phyloP scores from a whole-genome alignment of 106 monocot genomes.

The Allium cepa region DNA sequence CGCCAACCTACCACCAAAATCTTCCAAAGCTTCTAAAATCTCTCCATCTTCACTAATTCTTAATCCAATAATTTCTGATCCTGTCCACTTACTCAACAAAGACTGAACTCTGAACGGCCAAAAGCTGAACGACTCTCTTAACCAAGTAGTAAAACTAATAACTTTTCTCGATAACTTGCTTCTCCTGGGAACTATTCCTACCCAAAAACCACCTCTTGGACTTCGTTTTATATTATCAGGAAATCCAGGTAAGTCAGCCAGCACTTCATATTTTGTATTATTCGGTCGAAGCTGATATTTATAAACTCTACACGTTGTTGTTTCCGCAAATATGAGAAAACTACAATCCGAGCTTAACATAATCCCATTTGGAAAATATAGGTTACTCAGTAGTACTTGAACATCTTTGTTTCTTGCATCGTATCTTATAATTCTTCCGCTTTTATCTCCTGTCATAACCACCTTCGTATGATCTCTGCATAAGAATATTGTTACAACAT shows the following conservation, averaged over 20 bases:
- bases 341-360: conserved; percentile 34
- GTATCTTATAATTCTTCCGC: conserved; percentile 62
- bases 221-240: conserved; percentile 71
- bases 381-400: conserved; percentile 26
- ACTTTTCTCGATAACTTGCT: conserved; percentile 6
- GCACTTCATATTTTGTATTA: conserved; percentile 15
- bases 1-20: conserved; percentile 8
- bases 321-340: conserved; percentile 51
- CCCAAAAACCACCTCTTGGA: conserved; percentile 63
- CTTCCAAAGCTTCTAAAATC: conserved; percentile 28
- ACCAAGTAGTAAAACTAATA: conserved; percentile 18
- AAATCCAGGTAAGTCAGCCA: conserved; percentile 36
- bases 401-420: conserved; percentile 28
- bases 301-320: conserved; percentile 32
- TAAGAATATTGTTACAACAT: neutral
- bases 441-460: conserved; percentile 42
- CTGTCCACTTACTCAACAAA: neutral
- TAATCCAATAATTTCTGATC: conserved; percentile 21
- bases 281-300: conserved; percentile 38
- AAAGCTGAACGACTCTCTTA: neutral
- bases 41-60: conserved; percentile 45
- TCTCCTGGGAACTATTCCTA: conserved; percentile 36
- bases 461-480: conserved; percentile 14
- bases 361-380: conserved; percentile 64
- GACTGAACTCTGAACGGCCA: neutral